Conservation (phyloP, 108 stramenopile genomes). For the Schizochytrium sp. region DNA sequence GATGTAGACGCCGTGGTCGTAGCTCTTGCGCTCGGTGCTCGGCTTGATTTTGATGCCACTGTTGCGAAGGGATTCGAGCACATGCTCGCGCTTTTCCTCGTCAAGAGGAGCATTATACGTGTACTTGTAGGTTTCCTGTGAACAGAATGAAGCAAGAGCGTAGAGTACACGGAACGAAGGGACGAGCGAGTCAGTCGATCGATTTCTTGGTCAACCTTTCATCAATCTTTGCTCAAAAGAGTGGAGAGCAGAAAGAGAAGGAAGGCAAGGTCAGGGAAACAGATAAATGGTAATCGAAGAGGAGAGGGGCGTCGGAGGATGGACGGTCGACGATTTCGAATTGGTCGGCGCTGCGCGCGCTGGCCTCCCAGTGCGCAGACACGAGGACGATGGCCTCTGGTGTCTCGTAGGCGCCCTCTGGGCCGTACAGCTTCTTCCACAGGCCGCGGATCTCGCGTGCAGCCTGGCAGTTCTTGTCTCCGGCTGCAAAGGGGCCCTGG, state of each 20-base stretch:
- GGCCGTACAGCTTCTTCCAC: neutral
- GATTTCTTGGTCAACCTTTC: no score
- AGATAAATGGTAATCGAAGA: constrained; percentile 58
- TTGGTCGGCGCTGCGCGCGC: neutral
- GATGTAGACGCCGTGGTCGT: constrained; percentile 78
- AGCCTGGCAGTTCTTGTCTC: neutral
- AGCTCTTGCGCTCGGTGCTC: constrained; percentile 49
- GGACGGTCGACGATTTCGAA: neutral
- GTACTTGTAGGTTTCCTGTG: constrained; percentile 58
- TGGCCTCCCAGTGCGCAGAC: constrained; percentile 39
- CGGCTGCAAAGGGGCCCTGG: neutral
- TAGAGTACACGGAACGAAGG: no score
- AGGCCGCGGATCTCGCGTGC: neutral
- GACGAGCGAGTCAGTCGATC: no score
- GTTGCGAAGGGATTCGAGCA: constrained; percentile 30
- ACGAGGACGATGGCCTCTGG: constrained; percentile 31
- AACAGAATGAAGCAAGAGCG: no score
- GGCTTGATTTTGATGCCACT: constrained; percentile 27
- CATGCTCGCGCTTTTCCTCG: constrained; percentile 45
- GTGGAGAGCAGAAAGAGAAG: no score
- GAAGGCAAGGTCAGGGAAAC: no score
- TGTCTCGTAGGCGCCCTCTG: neutral
- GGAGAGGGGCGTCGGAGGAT: neutral
- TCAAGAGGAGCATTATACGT: constrained; percentile 56
- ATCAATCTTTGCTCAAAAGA: no score